Conservation (phyloP, 129 eudicot genomes). For the Ambrosia artemisiifolia region DNA sequence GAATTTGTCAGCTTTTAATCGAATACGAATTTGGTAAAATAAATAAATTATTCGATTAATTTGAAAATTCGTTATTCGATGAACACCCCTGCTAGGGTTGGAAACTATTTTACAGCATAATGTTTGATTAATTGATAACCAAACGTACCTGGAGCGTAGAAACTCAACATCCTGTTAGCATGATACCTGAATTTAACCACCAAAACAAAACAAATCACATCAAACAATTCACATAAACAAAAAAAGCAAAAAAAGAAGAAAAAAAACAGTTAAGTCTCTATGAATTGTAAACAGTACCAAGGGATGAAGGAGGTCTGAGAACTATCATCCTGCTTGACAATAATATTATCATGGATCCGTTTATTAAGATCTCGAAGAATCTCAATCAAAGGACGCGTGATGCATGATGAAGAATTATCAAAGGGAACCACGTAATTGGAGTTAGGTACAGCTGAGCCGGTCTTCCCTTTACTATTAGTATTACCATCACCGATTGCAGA, state of each 20-base stretch:
- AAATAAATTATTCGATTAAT: too few species aligned
- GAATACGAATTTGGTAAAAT: too few species aligned
- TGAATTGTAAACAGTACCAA: slow-evolving; percentile 36
- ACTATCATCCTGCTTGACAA: slow-evolving; percentile 24
- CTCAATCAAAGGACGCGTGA: slow-evolving; percentile 86
- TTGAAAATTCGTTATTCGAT: too few species aligned
- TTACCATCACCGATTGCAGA: slow-evolving; percentile 26
- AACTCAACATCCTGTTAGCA: slow-evolving; percentile 94
- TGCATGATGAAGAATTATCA: slow-evolving; percentile 62
- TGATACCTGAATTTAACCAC: slow-evolving; percentile 61
- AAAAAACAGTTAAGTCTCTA: background rate
- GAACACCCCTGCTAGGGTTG: too few species aligned
- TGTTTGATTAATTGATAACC: background rate
- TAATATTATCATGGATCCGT: slow-evolving; percentile 82
- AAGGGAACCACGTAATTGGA: slow-evolving; percentile 87
- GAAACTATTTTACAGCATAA: background rate
- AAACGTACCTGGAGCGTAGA: slow-evolving; percentile 86
- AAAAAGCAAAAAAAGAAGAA: background rate
- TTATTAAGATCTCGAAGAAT: slow-evolving; percentile 89
- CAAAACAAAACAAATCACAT: background rate
- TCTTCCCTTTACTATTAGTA: background rate
- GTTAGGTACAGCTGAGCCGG: slow-evolving; percentile 42
- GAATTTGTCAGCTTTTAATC: too few species aligned
- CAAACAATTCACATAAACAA: background rate
- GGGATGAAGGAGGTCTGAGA: slow-evolving; percentile 51